These are phyloP conservation scores for Backusella mclennaniae DNA, from an alignment of 192 early-diverging fungal genomes.

Conservation along the genomic window DNA sequence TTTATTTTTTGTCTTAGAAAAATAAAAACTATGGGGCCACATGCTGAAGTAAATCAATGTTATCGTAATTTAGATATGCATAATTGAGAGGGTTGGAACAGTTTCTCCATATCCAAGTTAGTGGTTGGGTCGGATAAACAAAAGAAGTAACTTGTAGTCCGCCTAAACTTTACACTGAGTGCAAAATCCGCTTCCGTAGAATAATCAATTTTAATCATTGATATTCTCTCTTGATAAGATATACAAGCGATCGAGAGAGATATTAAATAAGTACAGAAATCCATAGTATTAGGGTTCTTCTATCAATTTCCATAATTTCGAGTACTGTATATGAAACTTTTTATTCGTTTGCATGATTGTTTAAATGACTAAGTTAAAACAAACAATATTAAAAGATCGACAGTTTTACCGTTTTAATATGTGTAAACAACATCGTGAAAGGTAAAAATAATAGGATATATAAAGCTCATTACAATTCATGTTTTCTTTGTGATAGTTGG, in stretches of 20 bases:
- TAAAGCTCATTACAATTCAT: background rate
- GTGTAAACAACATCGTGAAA: background rate
- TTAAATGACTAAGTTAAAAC: background rate
- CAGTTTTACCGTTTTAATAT: background rate
- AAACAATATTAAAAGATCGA: background rate
- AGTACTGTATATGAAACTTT: background rate
- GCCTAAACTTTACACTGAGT: background rate
- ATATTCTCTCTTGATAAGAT: background rate
- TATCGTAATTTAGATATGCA: background rate
- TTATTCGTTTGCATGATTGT: background rate
- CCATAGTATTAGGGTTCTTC: background rate
- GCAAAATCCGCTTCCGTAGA: background rate
- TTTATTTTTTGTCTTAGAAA: background rate
- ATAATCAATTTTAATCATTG: background rate
- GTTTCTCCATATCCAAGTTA: conserved; percentile 1
- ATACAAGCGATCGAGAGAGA: background rate
- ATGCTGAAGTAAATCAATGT: background rate
- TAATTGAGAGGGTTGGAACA: background rate
- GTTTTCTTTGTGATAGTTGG: background rate
- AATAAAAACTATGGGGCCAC: background rate
- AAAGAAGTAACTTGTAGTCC: background rate
- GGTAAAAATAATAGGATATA: background rate
- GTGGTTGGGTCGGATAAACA: background rate
- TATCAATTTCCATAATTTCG: background rate
- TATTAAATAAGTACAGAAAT: background rate